Evolutionary conservation across 2,329 filamentous ascomycete genomes (phyloP).

Genomic region (Cladosporium velox): DNA sequence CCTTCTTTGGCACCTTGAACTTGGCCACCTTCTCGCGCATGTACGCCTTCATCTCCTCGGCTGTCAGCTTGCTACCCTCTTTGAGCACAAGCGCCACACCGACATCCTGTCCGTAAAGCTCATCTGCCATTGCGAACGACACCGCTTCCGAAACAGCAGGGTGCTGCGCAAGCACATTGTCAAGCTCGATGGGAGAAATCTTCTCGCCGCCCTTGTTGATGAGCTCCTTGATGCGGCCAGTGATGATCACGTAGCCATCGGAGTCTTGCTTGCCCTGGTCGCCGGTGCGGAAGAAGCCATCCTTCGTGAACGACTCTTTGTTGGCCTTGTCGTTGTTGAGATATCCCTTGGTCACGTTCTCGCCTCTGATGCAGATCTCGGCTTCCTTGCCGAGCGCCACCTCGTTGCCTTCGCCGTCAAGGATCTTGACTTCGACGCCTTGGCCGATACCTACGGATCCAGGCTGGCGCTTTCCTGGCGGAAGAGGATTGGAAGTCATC

Average conservation of each 20-base stretch:
- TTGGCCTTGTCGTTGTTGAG: constrained; percentile 81
- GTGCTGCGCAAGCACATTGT: constrained; percentile 77
- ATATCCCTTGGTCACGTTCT: constrained; percentile 83
- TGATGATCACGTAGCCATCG: constrained; percentile 82
- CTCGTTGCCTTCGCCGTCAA: constrained; percentile 69
- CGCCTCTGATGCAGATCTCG: constrained; percentile 79
- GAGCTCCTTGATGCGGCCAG: constrained; percentile 88
- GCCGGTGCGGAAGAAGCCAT: constrained; percentile 84
- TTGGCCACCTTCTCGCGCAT: constrained; percentile 71
- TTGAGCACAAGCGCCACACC: constrained; percentile 76
- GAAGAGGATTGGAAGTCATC: constrained; percentile 69
- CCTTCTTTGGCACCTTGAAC: constrained; percentile 84
- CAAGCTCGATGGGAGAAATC: constrained; percentile 83
- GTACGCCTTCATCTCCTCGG: constrained; percentile 67
- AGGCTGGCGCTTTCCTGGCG: constrained; percentile 72
- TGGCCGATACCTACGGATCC: constrained; percentile 82
- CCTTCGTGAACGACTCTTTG: constrained; percentile 68
- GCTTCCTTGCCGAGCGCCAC: constrained; percentile 69
- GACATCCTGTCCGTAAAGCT: constrained; percentile 81
- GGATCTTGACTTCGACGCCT: constrained; percentile 78
- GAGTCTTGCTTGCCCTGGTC: constrained; percentile 80
- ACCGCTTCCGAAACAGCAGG: constrained; percentile 75
- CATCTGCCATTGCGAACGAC: constrained; percentile 79
- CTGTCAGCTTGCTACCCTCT: constrained; percentile 55
- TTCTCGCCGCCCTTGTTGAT: constrained; percentile 92